Conservation (phyloP, 1,284 basidiomycete species). For the Trichosporon sp. region DNA sequence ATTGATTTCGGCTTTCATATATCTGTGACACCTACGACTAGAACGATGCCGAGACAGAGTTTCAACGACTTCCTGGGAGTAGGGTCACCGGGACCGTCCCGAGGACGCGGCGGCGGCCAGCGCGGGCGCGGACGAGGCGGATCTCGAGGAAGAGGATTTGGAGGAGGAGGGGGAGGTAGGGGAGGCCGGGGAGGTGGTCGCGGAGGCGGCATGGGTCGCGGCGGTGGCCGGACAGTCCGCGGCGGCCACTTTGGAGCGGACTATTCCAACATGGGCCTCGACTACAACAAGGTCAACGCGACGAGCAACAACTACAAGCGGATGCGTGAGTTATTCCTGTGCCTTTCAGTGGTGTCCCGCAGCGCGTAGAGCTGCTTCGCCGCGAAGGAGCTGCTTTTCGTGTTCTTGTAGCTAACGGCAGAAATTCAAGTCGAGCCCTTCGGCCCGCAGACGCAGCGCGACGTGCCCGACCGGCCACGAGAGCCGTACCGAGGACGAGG, state of each 20-base stretch:
- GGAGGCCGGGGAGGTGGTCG: conserved; percentile 15
- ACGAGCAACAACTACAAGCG: conserved; percentile 30
- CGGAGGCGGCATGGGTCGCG: conserved; percentile 10
- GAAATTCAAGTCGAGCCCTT: conserved; percentile 32
- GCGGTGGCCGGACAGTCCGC: conserved; percentile 16
- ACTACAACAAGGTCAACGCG: conserved; percentile 38
- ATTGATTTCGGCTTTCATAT: neutral
- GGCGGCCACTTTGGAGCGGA: conserved; percentile 33
- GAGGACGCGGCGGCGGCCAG: neutral
- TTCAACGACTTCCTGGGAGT: conserved; percentile 3
- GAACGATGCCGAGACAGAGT: neutral
- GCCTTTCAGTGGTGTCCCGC: neutral
- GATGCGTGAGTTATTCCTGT: neutral
- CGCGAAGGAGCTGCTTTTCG: neutral
- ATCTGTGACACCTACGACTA: neutral
- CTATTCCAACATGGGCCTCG: conserved; percentile 41
- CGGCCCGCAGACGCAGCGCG: conserved; percentile 11
- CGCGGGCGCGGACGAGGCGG: conserved; percentile 14
- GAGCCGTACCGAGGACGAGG: conserved; percentile 13
- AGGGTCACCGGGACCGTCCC: neutral
- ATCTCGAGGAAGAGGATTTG: conserved; percentile 8
- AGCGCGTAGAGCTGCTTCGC: neutral
- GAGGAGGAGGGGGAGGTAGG: conserved; percentile 17
- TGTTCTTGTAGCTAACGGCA: neutral
- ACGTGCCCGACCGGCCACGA: neutral